Base-by-base conservation (phyloP, 805 yeast genomes). In the Sugiyamaella marilandica region DNA sequence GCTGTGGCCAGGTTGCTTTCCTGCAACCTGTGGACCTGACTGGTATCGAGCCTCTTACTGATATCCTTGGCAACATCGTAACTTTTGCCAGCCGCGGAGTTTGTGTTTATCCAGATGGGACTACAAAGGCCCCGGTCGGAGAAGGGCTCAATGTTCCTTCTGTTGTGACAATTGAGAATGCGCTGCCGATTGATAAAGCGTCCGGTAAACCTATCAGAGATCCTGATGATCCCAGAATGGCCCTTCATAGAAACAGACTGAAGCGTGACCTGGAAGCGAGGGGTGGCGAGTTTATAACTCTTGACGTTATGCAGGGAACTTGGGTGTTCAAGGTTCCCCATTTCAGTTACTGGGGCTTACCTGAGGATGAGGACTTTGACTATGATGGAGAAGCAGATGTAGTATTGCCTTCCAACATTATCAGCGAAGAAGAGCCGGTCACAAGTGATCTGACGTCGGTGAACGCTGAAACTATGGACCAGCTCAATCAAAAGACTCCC, bases 311-410 rank as follows among this genome's bases (percentile, higher is more conserved):
- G 29, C 79, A 81, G 4, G 87, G 88, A 34, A 69, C 79, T 3
- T 90, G 91, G 89, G 82, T 84, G 0, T 90, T 88, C 69, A 79
- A 75, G 60, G 97, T 91, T 8, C 82, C 85, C 59, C 99, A 94
- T 71, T 94, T 94, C 63, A 89, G 96, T 71, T 80, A 87, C 5
- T 94, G 97, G 97, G 98, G 98, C 5, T 70, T 94, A 36, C 62
- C 59, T 13, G 64, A 62, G 11, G 61, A 57, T 31, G 65, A 59
- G 3, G 55, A 51, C n/a, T 29, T 34, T 14, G 86, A 83, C 58
- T 88, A 84, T 24, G 82, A 77, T 19, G 51, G 43, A 11, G 5
- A n/a, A 11, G 47, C 58, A 9, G 74, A 80, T 41, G 89, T 82
- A 57, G 68, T 75, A 10, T n/a, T 10, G n/a, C 36, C 21, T 10